Evolutionary conservation across 2,329 filamentous ascomycete genomes (phyloP).

Genomic region (Hymenoscyphus fraxineus): DNA sequence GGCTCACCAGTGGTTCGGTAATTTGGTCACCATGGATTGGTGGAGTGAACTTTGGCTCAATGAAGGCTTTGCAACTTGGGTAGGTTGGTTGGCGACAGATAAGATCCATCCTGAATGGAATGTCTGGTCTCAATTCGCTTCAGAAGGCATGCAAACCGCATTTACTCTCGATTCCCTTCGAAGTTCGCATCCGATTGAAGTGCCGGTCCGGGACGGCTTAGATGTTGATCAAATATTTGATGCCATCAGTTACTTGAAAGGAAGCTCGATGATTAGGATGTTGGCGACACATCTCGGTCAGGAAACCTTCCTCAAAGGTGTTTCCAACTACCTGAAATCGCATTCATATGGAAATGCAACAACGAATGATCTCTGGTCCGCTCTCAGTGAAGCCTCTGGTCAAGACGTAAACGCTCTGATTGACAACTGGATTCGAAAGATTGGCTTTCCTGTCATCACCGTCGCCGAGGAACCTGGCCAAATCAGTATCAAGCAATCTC

Average conservation of each 20-base stretch:
- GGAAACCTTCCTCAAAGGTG: constrained; percentile 84
- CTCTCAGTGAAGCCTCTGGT: constrained; percentile 81
- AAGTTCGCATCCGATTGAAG: constrained; percentile 92
- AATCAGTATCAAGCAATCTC: constrained; percentile 77
- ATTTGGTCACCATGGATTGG: constrained; percentile 96
- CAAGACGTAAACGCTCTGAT: constrained; percentile 84
- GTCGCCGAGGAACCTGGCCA: constrained; percentile 79
- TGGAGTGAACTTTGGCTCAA: constrained; percentile 93
- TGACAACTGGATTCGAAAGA: constrained; percentile 92
- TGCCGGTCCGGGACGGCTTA: constrained; percentile 86
- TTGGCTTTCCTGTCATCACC: constrained; percentile 88
- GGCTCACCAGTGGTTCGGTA: constrained; percentile 94
- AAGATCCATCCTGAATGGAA: constrained; percentile 95
- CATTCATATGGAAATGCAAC: constrained; percentile 89
- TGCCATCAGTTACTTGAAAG: constrained; percentile 93
- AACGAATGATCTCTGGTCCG: constrained; percentile 86
- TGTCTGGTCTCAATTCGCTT: constrained; percentile 95
- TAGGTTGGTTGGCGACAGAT: constrained; percentile 75
- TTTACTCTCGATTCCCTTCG: constrained; percentile 87
- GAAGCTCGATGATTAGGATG: constrained; percentile 96
- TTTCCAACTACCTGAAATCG: constrained; percentile 82
- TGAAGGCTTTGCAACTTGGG: constrained; percentile 97
- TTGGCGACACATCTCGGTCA: constrained; percentile 84
- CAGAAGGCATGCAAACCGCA: constrained; percentile 88
- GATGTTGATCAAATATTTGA: constrained; percentile 99